A percentile compares a stretch with the other conserved stretches of the same genome.
Evolutionary conservation across 331 rosid species (phyloP).

Genomic region (Acacia concinna): DNA sequence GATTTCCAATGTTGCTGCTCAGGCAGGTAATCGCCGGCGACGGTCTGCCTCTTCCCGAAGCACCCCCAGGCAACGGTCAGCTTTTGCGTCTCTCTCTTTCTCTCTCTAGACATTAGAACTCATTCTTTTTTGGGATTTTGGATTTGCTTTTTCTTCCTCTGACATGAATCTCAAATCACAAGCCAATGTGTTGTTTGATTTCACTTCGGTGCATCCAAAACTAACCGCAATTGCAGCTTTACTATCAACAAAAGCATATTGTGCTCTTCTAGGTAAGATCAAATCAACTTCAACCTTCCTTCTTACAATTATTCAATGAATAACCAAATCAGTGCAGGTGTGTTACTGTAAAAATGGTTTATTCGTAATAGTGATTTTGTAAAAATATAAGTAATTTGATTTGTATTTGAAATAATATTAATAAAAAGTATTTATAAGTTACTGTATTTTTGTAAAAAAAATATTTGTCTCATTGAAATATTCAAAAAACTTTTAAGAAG

Average conservation of each 20-base stretch:
- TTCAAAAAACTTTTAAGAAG: too few relatives aligned
- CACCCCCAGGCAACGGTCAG: slow-evolving; percentile 47
- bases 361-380: too few relatives aligned
- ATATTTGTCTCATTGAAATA: too few relatives aligned
- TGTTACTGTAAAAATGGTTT: too few relatives aligned
- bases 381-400: too few relatives aligned
- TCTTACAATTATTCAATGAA: neutral
- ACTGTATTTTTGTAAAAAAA: too few relatives aligned
- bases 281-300: neutral
- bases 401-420: too few relatives aligned
- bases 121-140: neutral
- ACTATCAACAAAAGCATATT: slow-evolving; percentile 15
- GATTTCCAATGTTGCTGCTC: slow-evolving; percentile 39
- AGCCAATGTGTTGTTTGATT: neutral
- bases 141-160: neutral
- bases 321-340: too few relatives aligned
- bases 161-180: neutral
- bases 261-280: slow-evolving; percentile 14
- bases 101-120: neutral
- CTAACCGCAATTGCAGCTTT: slow-evolving; percentile 29
- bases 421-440: too few relatives aligned
- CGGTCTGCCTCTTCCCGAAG: slow-evolving; percentile 31
- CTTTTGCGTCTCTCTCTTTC: slow-evolving; percentile 11
- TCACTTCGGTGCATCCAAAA: neutral
- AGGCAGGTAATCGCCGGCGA: slow-evolving; percentile 26